Percentiles rank a stretch among this genome's conserved stretches.
These are phyloP conservation scores for Fomitopsis pinicola DNA, from an alignment of 1,284 basidiomycete genomes.

Conservation along the genomic window DNA sequence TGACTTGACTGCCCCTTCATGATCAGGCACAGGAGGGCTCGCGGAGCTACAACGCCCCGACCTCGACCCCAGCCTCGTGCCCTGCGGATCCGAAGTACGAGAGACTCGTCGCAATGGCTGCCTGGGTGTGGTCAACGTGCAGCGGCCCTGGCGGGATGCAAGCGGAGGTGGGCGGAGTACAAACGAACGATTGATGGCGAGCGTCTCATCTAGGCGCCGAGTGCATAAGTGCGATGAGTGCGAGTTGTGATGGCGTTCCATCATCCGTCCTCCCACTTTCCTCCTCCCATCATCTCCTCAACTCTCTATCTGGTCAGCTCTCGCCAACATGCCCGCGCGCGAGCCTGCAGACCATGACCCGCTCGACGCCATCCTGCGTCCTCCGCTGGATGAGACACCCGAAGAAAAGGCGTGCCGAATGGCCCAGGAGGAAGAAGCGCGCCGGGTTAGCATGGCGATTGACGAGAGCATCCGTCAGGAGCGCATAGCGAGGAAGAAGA, in stretches of 20 bases:
- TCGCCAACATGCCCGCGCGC: slow-evolving; percentile 44
- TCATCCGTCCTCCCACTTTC: slow-evolving; percentile 19
- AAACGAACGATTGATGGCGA: neutral
- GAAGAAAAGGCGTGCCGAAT: slow-evolving; percentile 49
- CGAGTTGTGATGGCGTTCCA: neutral
- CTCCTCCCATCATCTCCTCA: slow-evolving; percentile 26
- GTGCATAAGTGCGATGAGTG: slow-evolving; percentile 1
- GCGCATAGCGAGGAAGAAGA: slow-evolving; percentile 48
- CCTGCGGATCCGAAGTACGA: no score
- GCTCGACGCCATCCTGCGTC: slow-evolving; percentile 56
- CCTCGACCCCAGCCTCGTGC: no score
- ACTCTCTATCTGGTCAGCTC: slow-evolving; percentile 28
- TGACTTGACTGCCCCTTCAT: no score
- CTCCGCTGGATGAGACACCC: slow-evolving; percentile 58
- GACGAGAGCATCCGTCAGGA: slow-evolving; percentile 39
- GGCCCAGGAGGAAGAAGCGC: slow-evolving; percentile 57
- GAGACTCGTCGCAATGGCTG: no score
- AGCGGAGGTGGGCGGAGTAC: neutral
- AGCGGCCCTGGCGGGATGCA: neutral
- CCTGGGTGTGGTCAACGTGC: neutral
- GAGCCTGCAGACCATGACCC: slow-evolving; percentile 52
- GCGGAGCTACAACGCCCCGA: no score
- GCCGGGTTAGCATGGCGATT: slow-evolving; percentile 56
- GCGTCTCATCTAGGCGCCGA: neutral
- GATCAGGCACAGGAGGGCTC: no score